phyloP scores from a whole-genome alignment of 1,284 basidiomycete species.

The Takashimella koratensis region DNA sequence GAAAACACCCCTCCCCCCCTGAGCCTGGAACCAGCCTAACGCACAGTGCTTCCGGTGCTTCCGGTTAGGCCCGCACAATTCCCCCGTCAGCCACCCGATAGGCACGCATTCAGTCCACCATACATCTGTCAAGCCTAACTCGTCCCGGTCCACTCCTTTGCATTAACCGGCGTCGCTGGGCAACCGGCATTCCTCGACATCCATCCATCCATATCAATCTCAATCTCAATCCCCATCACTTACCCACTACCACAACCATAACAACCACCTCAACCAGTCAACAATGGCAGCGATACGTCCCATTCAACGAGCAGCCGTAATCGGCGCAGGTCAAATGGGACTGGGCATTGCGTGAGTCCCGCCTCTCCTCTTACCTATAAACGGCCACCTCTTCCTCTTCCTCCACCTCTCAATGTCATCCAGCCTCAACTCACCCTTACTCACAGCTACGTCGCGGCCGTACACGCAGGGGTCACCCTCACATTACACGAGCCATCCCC shows the following conservation, averaged over 20 bases:
- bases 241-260: too few relatives aligned
- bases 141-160: neutral
- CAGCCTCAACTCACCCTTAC: neutral
- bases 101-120: too few relatives aligned
- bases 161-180: neutral
- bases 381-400: neutral
- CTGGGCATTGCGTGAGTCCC: conserved; percentile 42
- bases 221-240: too few relatives aligned
- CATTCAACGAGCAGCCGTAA: conserved; percentile 36
- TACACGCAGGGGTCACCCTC: conserved; percentile 37
- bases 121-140: neutral
- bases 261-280: neutral
- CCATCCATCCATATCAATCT: too few relatives aligned
- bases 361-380: too few relatives aligned
- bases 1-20: too few relatives aligned
- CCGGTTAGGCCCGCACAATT: too few relatives aligned
- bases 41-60: too few relatives aligned
- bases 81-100: too few relatives aligned
- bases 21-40: too few relatives aligned
- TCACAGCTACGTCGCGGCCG: conserved; percentile 41
- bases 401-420: neutral
- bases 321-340: conserved; percentile 48
- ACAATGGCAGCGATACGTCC: conserved; percentile 1
- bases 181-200: too few relatives aligned
- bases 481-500: conserved; percentile 40